Conservation (phyloP, 148 eudicot species). For the Rhododendron simsii region DNA sequence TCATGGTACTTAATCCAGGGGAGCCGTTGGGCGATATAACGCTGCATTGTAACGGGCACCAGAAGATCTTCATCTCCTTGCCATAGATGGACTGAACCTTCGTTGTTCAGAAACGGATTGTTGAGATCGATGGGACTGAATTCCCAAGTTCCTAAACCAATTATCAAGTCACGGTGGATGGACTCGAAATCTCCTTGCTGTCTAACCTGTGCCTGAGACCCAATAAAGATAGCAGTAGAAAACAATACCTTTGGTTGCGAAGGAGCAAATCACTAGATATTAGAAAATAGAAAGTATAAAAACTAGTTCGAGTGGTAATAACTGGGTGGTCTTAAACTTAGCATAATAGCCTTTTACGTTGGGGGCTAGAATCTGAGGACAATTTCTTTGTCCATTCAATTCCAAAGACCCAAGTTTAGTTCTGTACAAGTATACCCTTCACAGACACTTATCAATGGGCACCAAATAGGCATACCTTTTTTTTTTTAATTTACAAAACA, state of each 20-base stretch:
- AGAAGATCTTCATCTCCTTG: slow-evolving; percentile 71
- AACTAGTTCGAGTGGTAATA: not conserved
- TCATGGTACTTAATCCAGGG: slow-evolving; percentile 83
- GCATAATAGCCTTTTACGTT: not conserved
- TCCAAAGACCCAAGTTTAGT: not conserved
- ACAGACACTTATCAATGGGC: not conserved
- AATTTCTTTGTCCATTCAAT: not conserved
- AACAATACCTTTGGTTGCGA: not conserved
- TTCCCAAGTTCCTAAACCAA: slow-evolving; percentile 73
- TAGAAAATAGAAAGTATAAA: not conserved
- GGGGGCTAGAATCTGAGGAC: not conserved
- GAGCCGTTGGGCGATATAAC: slow-evolving; percentile 45
- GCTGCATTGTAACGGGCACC: slow-evolving; percentile 48
- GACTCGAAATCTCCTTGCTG: slow-evolving; percentile 75
- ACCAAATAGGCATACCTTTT: not conserved
- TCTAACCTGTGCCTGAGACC: slow-evolving; percentile 24
- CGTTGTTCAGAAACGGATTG: slow-evolving; percentile 51
- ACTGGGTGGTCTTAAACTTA: not conserved
- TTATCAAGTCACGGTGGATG: slow-evolving; percentile 55
- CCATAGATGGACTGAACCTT: slow-evolving; percentile 73
- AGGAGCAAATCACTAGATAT: not conserved
- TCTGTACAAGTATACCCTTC: not conserved
- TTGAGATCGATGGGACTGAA: slow-evolving; percentile 58
- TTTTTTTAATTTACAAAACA: not conserved
- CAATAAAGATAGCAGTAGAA: not conserved